Evolutionary conservation across 2,329 filamentous ascomycete species (phyloP).

Genomic region (Aspergillus viridinutans): DNA sequence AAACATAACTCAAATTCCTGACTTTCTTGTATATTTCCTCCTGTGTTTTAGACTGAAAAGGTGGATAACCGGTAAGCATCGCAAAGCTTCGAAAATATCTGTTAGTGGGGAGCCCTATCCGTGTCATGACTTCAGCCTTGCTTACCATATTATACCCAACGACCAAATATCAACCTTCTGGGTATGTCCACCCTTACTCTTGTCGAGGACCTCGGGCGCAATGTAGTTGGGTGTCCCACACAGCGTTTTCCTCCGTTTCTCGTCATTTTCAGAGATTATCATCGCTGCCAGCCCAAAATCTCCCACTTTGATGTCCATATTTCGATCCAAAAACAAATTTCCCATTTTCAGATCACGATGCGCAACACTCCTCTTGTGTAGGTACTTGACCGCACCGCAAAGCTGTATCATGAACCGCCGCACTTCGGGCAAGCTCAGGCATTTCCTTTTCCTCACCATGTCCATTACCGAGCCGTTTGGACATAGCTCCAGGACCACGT

Average conservation of each 20-base stretch:
- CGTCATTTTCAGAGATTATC: slow-evolving; percentile 84
- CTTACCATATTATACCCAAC: slow-evolving; percentile 90
- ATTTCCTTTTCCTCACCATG: slow-evolving; percentile 89
- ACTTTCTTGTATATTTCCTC: slow-evolving; percentile 51
- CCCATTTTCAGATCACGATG: slow-evolving; percentile 97
- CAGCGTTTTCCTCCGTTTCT: slow-evolving; percentile 80
- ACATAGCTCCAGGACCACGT: slow-evolving; percentile 89
- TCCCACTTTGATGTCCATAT: slow-evolving; percentile 97
- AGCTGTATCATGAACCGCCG: slow-evolving; percentile 92
- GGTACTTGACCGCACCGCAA: slow-evolving; percentile 94
- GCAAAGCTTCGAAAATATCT: slow-evolving; percentile 62
- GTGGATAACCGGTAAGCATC: slow-evolving; percentile 92
- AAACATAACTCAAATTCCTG: slow-evolving; percentile 45
- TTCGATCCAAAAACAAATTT: slow-evolving; percentile 88
- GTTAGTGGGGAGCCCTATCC: slow-evolving; percentile 10
- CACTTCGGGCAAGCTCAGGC: slow-evolving; percentile 88
- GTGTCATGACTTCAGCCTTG: background rate
- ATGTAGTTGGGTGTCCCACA: slow-evolving; percentile 99
- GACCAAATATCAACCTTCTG: slow-evolving; percentile 99
- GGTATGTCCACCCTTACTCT: slow-evolving; percentile 89
- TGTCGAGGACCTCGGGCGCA: slow-evolving; percentile 91
- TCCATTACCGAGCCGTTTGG: slow-evolving; percentile 96
- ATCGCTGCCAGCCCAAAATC: slow-evolving; percentile 94
- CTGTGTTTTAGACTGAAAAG: slow-evolving; percentile 74
- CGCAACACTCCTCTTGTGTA: slow-evolving; percentile 92